Evolutionary conservation across 768 basidiomycete genomes (phyloP), one percentile per base, ranked within the genome.

Genomic region (Sarcodon sp.): DNA sequence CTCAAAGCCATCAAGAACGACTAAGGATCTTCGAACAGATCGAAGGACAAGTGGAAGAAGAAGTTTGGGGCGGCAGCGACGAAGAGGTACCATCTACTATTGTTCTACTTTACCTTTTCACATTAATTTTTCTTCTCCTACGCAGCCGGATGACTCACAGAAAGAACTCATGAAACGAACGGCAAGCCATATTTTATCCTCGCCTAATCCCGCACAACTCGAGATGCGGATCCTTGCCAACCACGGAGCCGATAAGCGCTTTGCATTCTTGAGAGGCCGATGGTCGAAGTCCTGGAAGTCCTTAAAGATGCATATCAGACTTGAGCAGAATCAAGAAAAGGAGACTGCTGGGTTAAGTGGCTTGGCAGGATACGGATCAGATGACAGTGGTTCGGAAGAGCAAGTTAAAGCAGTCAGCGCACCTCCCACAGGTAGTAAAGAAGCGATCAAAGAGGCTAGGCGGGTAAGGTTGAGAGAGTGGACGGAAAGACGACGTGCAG

Each of bases 161-260:
- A 68, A 60, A 44, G 72, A 75, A 3, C 69, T 92, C 9, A 91
- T 96, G 79, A 63, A 66, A 9, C 76, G 81, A 46, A 93, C 90
- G 0, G 86, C 86, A 0, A 53, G 59, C 10, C 85, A 89, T 51
- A 63, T 93, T 33, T 58, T 72, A 21, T 64, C 76, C 6, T 84
- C 89, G 1, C 77, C 82, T 1, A 90, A 92, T 56, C 75, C 87
- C 12, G 76, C 80, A 0, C 80, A 90, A 53, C 71, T 94, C 18
- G 89, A 92, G 61, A 80, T 91, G 72, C 77, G 90, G 6, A 91
- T 96, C 55, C 68, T 94, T 12, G 82, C 91, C 8, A 90, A 94
- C 55, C 76, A 93, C 57, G 83, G 87, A 0, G 66, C 69, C 10
- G 89, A 94, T 59, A 66, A 69, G 41, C 73, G 86, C 6, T 93